Evolutionary conservation across 441 rosid species (phyloP).

Genomic region (Biscutella laevigata): DNA sequence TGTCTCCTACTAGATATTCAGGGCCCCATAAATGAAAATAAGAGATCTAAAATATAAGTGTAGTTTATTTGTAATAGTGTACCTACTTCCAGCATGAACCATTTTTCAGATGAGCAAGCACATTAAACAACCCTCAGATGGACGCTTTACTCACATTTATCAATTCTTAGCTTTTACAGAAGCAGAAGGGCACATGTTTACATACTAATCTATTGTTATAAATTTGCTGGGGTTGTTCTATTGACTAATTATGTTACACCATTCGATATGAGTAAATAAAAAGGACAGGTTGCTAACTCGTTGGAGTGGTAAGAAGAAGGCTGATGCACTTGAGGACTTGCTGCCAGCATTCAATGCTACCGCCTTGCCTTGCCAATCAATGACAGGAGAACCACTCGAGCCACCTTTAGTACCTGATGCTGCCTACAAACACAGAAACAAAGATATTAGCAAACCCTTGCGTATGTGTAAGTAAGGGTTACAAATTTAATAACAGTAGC

Average conservation of each 20-base stretch:
- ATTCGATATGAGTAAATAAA: not conserved
- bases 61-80: not conserved
- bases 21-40: conserved; percentile 10
- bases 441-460: conserved; percentile 9
- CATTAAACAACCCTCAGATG: conserved; percentile 3
- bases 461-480: not conserved
- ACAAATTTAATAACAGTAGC: not conserved
- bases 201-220: not conserved
- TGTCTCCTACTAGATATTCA: conserved; percentile 5
- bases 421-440: conserved; percentile 45
- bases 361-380: conserved; percentile 92
- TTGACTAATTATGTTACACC: not conserved
- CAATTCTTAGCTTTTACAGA: not conserved
- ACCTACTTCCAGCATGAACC: not conserved
- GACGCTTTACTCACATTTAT: not conserved
- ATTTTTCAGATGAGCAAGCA: not conserved
- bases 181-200: conserved; percentile 6
- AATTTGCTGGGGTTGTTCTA: not conserved
- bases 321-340: conserved; percentile 83
- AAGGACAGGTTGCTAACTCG: conserved; percentile 42
- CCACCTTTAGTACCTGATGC: conserved; percentile 98
- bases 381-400: conserved; percentile 98
- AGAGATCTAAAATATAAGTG: not conserved
- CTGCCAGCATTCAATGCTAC: conserved; percentile 98
- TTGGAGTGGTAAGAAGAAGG: conserved; percentile 81